Percentiles rank a stretch among this genome's conserved stretches.
These are phyloP conservation scores for Antrodiella citrinella DNA, from an alignment of 768 basidiomycete species.

Conservation along the genomic window DNA sequence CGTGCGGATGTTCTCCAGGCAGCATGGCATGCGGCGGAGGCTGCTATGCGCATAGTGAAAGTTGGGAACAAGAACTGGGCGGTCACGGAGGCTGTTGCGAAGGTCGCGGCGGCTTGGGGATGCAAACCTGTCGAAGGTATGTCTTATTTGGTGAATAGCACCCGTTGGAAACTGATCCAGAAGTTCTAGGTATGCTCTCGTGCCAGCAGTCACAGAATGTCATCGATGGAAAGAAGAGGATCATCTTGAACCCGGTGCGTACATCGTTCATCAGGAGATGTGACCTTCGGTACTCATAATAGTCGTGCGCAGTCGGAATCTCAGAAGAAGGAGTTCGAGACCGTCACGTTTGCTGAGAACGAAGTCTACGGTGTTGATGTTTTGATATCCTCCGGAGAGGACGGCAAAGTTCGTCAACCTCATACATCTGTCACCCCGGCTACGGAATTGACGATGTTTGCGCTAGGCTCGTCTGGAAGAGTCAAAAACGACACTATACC, in stretches of 20 bases:
- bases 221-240: constrained; percentile 93
- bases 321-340: constrained; percentile 82
- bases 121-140: constrained; percentile 93
- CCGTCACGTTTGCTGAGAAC: constrained; percentile 79
- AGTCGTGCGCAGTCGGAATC: constrained; percentile 39
- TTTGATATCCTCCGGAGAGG: constrained; percentile 77
- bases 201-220: constrained; percentile 93
- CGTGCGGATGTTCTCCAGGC: constrained; percentile 91
- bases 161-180: constrained; percentile 1
- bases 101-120: constrained; percentile 61
- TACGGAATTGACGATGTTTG: neutral
- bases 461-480: constrained; percentile 89
- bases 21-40: constrained; percentile 88
- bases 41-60: constrained; percentile 85
- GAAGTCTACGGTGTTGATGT: constrained; percentile 96
- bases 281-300: neutral
- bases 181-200: constrained; percentile 74
- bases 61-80: constrained; percentile 94
- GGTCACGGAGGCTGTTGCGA: constrained; percentile 80
- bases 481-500: constrained; percentile 88
- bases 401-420: constrained; percentile 69
- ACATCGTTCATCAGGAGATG: neutral
- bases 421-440: no score
- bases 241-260: constrained; percentile 73
- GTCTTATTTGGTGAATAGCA: no score